These are phyloP conservation scores for Podospora sp. DNA, from an alignment of 495 filamentous ascomycete genomes.

Conservation along the genomic window DNA sequence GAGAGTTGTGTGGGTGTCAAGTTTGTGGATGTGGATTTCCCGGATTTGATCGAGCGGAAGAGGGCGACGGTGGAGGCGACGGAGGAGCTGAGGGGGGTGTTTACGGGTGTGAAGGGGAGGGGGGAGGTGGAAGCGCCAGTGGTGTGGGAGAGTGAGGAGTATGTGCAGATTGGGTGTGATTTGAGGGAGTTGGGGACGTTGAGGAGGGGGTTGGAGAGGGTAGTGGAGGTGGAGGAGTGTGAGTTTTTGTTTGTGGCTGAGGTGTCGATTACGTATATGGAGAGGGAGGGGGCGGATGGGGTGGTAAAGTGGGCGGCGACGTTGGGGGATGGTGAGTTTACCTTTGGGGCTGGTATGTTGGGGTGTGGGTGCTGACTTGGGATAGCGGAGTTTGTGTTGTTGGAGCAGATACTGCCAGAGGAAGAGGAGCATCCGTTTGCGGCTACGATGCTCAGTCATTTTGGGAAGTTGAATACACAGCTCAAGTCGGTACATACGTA, in stretches of 20 bases:
- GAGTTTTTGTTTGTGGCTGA: conserved; percentile 80
- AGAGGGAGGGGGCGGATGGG: conserved; percentile 68
- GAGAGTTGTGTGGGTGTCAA: conserved; percentile 54
- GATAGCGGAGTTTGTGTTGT: conserved; percentile 70
- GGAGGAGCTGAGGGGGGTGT: conserved; percentile 53
- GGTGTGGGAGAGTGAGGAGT: conserved; percentile 65
- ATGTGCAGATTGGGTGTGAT: conserved; percentile 82
- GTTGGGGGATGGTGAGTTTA: conserved; percentile 60
- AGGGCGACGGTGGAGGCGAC: conserved; percentile 63
- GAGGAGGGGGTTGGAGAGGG: conserved; percentile 54
- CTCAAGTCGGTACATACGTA: conserved; percentile 73
- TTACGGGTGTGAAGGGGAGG: conserved; percentile 19
- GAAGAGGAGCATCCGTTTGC: conserved; percentile 82
- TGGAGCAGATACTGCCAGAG: conserved; percentile 84
- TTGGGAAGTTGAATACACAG: conserved; percentile 76
- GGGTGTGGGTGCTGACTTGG: background rate
- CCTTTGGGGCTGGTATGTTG: background rate
- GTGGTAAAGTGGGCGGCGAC: conserved; percentile 71
- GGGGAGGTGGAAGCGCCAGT: conserved; percentile 33
- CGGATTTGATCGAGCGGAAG: conserved; percentile 77
- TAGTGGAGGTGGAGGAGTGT: conserved; percentile 58
- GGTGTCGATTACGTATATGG: conserved; percentile 92
- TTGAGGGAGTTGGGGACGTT: conserved; percentile 65
- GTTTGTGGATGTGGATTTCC: conserved; percentile 89
- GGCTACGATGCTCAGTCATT: conserved; percentile 83